A percentile compares a stretch with the other conserved stretches of the same genome.
Evolutionary conservation across 495 filamentous ascomycete genomes (phyloP).

Genomic region (Podospora anserina): DNA sequence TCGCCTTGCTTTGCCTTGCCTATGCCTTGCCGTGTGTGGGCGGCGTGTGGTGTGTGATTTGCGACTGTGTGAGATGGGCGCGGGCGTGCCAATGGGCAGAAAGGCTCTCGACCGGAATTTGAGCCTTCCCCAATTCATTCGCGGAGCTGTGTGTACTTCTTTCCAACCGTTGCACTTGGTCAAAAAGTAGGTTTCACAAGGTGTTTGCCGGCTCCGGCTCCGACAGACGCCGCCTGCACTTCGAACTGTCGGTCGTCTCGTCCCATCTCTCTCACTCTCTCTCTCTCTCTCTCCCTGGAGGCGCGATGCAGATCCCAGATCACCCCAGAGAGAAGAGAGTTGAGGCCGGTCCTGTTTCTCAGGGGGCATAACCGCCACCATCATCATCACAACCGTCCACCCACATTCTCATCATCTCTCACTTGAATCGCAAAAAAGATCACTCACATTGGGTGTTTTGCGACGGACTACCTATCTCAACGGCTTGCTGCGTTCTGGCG

Average conservation of each 20-base stretch:
- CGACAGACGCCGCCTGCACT: constrained; percentile 1
- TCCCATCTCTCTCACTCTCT: neutral
- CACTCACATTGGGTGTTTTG: neutral
- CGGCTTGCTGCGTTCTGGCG: neutral
- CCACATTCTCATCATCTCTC: neutral
- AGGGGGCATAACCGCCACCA: neutral
- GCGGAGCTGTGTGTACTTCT: constrained; percentile 3
- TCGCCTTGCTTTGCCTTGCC: constrained; percentile 19
- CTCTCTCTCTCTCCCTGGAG: neutral
- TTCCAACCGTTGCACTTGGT: constrained; percentile 6
- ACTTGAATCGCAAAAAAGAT: neutral
- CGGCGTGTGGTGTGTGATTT: constrained; percentile 1
- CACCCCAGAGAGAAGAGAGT: neutral
- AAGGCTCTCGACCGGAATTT: constrained; percentile 5
- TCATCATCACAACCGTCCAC: neutral
- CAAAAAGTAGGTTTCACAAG: constrained; percentile 20
- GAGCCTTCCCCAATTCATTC: constrained; percentile 13
- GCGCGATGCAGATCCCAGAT: neutral
- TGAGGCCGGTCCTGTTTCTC: neutral
- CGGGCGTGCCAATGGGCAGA: constrained; percentile 22
- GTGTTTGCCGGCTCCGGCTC: constrained; percentile 9
- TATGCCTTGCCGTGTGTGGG: constrained; percentile 13
- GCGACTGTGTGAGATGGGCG: constrained; percentile 7
- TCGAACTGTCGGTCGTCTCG: neutral
- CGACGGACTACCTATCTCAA: neutral